Conservation (phyloP, 768 basidiomycete genomes). For the Amanita subjunquillea region DNA sequence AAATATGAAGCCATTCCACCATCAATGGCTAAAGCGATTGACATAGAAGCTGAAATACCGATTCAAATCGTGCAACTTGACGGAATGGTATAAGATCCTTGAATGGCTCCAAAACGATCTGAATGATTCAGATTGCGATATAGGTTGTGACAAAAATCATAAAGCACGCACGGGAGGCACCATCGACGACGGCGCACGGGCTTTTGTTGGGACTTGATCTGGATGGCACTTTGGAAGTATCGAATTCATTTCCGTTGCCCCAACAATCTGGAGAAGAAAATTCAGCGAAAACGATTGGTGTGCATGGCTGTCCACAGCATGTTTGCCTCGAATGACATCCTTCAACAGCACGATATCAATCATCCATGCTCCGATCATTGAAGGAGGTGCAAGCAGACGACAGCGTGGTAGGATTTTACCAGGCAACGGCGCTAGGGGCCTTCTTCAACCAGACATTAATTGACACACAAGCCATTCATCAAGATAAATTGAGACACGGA, state of each 20-base stretch:
- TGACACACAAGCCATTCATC: constrained; percentile 78
- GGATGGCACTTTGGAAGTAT: constrained; percentile 83
- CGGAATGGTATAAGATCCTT: constrained; percentile 48
- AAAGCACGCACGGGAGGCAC: constrained; percentile 80
- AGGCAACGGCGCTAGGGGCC: constrained; percentile 76
- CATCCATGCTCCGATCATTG: constrained; percentile 75
- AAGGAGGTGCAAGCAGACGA: constrained; percentile 90
- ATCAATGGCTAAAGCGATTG: constrained; percentile 87
- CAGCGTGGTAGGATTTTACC: constrained; percentile 90
- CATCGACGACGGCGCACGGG: constrained; percentile 68
- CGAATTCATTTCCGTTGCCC: constrained; percentile 82
- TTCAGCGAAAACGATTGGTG: constrained; percentile 65
- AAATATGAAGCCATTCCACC: constrained; percentile 83
- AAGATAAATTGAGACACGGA: constrained; percentile 77
- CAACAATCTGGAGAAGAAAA: constrained; percentile 71
- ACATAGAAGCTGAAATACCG: constrained; percentile 86
- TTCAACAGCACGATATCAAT: constrained; percentile 63
- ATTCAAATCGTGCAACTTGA: constrained; percentile 75
- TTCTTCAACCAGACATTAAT: constrained; percentile 76
- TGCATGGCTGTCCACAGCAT: constrained; percentile 16
- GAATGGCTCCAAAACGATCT: background rate
- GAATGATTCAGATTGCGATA: constrained; percentile 5
- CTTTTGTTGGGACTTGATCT: constrained; percentile 86
- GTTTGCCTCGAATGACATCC: constrained; percentile 1
- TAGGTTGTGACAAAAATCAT: constrained; percentile 91